Evolutionary conservation across 352 stramenopile species (phyloP), one percentile per base, ranked within the genome.

Genomic region (Phytopythium litorale): DNA sequence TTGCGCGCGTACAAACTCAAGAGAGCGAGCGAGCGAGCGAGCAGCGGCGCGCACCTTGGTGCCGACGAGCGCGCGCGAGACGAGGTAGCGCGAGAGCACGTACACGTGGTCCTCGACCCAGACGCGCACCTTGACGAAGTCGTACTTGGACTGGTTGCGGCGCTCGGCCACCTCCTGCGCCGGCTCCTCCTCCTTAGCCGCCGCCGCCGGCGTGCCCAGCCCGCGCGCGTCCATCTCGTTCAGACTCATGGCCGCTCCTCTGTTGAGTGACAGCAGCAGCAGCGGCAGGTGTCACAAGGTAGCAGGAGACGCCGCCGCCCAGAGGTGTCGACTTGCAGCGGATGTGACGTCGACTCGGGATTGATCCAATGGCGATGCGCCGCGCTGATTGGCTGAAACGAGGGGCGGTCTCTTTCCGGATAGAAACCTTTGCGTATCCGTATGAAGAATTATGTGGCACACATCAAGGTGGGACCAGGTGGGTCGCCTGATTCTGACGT

Each of bases 61-160:
- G 66, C 84, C 88, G 38, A 96, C 86, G 37, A 96, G 74, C 60
- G 87, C 84, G 48, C 87, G 83, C 30, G 80, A 96, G 60, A 96
- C 72, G 56, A 96, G 61, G 62, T 96, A 96, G 50, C 87, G 75
- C 59, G 87, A 96, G 50, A 96, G 71, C 55, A 96, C 87, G 78
- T 96, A 96, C 43, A 94, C 86, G 57, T 96, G 87, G 73, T 96
- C 87, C 60, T 91, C 80, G 49, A 96, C 84, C 87, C 87, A 96
- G 53, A 96, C 87, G 63, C 87, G 87, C 64, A 96, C 87, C 70
- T 94, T 96, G 62, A 96, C 81, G 58, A 94, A 96, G 62, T 96
- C 87, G 69, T 96, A 96, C 66, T 96, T 96, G 38, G 84, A 94
- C 70, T 96, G 84, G 69, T 96, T 96, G 30, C 84, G 78, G 68